Percentiles rank a stretch among this genome's conserved stretches.
phyloP scores from a whole-genome alignment of 257 asterid species.

The Przewalskia tangutica region DNA sequence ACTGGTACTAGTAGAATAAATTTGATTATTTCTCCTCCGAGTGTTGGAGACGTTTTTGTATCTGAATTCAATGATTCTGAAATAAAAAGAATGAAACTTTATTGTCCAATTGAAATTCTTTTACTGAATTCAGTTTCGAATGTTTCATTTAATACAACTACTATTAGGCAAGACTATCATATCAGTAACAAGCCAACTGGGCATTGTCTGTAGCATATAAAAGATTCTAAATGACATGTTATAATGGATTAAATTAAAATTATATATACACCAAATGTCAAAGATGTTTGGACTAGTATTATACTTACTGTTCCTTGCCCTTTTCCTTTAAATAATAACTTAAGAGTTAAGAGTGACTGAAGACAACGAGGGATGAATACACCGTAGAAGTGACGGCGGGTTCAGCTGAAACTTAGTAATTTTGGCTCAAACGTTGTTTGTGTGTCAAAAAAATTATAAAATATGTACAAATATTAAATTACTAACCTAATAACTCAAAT shows the following conservation, averaged over 20 bases:
- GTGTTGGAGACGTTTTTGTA: slow-evolving; percentile 18
- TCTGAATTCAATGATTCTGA: slow-evolving; percentile 5
- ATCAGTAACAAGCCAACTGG: neutral
- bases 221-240: neutral
- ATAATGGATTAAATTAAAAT: neutral
- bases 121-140: neutral
- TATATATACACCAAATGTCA: neutral
- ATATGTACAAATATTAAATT: no score
- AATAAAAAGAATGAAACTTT: slow-evolving; percentile 13
- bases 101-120: slow-evolving; percentile 7
- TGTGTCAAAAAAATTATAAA: no score
- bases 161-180: neutral
- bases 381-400: no score
- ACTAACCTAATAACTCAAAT: no score
- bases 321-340: no score
- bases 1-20: slow-evolving; percentile 1
- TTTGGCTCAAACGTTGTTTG: no score
- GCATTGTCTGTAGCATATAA: neutral
- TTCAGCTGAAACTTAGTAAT: no score
- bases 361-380: no score
- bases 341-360: no score
- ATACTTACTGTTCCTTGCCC: no score
- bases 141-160: neutral
- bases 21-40: neutral
- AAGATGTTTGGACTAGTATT: no score